These are phyloP conservation scores for Murraya paniculata DNA, from an alignment of 345 rosid genomes.

Conservation along the genomic window DNA sequence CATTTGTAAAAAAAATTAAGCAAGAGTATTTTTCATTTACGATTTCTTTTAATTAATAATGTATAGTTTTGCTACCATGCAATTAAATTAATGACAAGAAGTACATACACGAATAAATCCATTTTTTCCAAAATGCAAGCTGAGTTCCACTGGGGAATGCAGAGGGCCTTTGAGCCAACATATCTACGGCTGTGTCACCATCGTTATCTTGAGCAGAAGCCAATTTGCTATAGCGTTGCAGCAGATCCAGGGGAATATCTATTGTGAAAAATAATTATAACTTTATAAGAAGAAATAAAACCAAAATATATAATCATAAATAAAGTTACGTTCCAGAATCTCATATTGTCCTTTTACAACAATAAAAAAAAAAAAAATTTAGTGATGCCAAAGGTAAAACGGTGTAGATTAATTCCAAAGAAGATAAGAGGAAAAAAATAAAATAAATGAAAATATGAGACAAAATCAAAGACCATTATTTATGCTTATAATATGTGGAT, in stretches of 20 bases:
- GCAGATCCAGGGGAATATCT: conserved; percentile 70
- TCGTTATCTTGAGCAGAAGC: conserved; percentile 55
- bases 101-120: conserved; percentile 53
- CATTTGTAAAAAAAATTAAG: no score
- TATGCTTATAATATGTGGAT: no score
- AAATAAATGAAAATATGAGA: no score
- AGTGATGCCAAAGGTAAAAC: no score
- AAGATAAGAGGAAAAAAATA: not conserved
- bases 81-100: not conserved
- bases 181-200: conserved; percentile 50
- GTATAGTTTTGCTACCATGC: no score
- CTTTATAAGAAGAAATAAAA: not conserved
- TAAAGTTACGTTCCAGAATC: no score
- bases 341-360: no score
- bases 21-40: not conserved
- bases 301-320: not conserved
- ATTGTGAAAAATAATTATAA: not conserved
- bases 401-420: not conserved
- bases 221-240: conserved; percentile 39
- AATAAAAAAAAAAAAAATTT: no score
- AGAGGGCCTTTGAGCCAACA: conserved; percentile 62
- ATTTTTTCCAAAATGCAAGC: conserved; percentile 50
- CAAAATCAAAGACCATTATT: no score
- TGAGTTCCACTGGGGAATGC: conserved; percentile 60
- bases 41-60: no score